Evolutionary conservation across 805 yeast genomes (phyloP), one percentile per base, ranked within the genome.

Genomic region (Myxozyma melibiosi): DNA sequence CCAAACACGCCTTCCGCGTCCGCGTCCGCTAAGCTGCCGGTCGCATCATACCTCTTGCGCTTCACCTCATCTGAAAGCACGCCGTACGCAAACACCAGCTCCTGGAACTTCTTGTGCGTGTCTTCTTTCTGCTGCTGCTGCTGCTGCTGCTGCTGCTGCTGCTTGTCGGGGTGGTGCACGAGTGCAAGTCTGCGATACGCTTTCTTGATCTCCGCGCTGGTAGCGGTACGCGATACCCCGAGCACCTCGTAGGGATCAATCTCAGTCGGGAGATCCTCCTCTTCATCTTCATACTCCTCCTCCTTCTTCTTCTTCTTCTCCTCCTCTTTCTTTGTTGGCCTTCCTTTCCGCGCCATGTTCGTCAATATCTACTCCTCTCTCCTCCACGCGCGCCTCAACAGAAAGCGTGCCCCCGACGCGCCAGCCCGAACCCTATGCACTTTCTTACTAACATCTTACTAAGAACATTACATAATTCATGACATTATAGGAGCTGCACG

Each of bases 81-180:
- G 41, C 84, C 75, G 69, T 87, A 88, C 20, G 96, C 85, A 66
- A 88, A 84, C 68, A 88, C 91, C 18, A 90, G 78, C 63, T 80
- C 73, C 49, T 89, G 86, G 70, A 90, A 90, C 59, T 65, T 65
- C n/a, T 34, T 45, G 52, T 72, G 74, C 34, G 77, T 69, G 47
- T 66, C 72, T 9, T 61, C 71, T 71, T 44, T 71, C 76, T 8
- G 68, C 73, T 45, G 64, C 66, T 8, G 34, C 35, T 27, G 24
- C 33, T 22, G 24, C 16, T 8, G 47, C 9, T 7, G 48, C 14
- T 20, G 25, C 28, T 3, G 24, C 11, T 33, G 41, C 35, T 39
- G 30, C 22, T 87, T 86, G 70, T 87, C 95, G 1, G 95, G 95
- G 67, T 87, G 95, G 58, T 80, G 78, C 47, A 74, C 71, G 30